phyloP scores from a whole-genome alignment of 164 flowering plant species.

The Stephania yunnanensis region DNA sequence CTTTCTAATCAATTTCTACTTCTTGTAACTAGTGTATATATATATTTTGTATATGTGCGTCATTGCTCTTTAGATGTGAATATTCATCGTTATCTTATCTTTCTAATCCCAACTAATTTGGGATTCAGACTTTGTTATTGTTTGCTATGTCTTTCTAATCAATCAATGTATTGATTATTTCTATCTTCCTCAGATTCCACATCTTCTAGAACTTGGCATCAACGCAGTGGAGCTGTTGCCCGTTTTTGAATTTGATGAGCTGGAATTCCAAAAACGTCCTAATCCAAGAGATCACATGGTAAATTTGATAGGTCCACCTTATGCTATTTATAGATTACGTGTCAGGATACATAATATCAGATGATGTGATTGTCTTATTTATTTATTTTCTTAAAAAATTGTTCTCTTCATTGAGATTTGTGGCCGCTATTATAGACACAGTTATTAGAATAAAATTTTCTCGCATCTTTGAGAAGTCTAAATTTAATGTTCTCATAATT shows the following conservation, averaged over 20 bases:
- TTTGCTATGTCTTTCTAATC: background rate
- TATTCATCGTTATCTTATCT: background rate
- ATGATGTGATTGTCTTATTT: background rate
- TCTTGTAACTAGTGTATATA: no score
- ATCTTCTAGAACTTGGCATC: slow-evolving; percentile 89
- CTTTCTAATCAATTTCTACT: background rate
- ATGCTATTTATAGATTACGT: background rate
- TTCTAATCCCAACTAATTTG: no score
- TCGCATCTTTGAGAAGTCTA: background rate
- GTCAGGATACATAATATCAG: background rate
- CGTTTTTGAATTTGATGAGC: slow-evolving; percentile 93
- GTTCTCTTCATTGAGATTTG: background rate
- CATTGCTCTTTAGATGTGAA: background rate
- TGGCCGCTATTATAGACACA: background rate
- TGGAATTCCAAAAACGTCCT: slow-evolving; percentile 82
- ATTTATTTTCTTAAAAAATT: background rate
- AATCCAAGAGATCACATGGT: slow-evolving; percentile 98
- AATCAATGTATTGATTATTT: background rate
- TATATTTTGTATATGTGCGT: background rate
- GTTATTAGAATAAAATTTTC: background rate
- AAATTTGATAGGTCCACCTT: slow-evolving; percentile 2
- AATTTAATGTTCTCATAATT: background rate
- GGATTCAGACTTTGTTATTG: no score
- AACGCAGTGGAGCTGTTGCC: slow-evolving; percentile 96
- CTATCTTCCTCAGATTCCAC: slow-evolving; percentile 63